phyloP scores from a whole-genome alignment of 1,139 yeast species.

The Kodamaea suecica region DNA sequence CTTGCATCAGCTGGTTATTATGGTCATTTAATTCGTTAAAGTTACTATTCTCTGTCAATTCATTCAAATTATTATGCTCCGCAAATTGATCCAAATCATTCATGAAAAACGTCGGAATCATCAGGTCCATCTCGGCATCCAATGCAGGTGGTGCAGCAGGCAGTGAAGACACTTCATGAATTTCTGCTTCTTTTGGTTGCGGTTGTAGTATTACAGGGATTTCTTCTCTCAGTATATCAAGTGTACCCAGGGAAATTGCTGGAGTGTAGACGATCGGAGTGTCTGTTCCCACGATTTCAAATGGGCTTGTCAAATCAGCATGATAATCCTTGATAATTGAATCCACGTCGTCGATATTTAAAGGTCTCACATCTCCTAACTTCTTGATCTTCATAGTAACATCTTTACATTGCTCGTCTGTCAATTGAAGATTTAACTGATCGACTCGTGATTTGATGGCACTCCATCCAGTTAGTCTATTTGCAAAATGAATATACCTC shows the following conservation, averaged over 20 bases:
- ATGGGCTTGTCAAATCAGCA: constrained; percentile 27
- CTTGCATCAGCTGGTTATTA: constrained; percentile 1
- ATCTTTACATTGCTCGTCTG: constrained; percentile 56
- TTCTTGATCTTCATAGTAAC: constrained; percentile 53
- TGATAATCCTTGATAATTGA: constrained; percentile 48
- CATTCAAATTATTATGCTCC: constrained; percentile 1
- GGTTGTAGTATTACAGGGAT: neutral
- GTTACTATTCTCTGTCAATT: neutral
- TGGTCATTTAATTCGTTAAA: neutral
- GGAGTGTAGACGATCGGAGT: no score
- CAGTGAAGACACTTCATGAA: neutral
- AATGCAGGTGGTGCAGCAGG: constrained; percentile 4
- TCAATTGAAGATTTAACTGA: constrained; percentile 45
- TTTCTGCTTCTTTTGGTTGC: neutral
- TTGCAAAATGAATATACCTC: constrained; percentile 57
- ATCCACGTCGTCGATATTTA: constrained; percentile 48
- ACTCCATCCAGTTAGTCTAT: constrained; percentile 57
- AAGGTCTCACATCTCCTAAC: constrained; percentile 54
- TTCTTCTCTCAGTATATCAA: neutral
- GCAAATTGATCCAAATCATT: constrained; percentile 8
- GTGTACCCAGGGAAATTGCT: no score
- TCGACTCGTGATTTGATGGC: constrained; percentile 49
- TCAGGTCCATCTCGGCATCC: constrained; percentile 9
- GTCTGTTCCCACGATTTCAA: no score
- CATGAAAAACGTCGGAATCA: constrained; percentile 8